Percentiles rank a stretch among this genome's conserved stretches.
Conservation (phyloP, 495 filamentous ascomycete genomes). For the Chlorociboria aeruginascens region DNA sequence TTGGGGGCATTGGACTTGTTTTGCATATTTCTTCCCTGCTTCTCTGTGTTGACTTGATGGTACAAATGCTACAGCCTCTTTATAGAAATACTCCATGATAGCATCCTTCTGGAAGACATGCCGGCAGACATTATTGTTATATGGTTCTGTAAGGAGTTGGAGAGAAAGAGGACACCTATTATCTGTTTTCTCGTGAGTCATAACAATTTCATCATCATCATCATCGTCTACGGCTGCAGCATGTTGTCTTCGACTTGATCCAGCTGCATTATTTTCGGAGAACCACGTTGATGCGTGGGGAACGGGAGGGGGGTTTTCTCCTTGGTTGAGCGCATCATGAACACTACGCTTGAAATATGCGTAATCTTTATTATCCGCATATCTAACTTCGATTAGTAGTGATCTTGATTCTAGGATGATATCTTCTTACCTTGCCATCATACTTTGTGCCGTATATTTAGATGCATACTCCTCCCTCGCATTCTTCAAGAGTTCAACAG, state of each 20-base stretch:
- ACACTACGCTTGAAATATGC: constrained; percentile 63
- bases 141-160: constrained; percentile 55
- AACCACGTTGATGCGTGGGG: constrained; percentile 41
- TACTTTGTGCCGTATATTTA: constrained; percentile 28
- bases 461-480: constrained; percentile 23
- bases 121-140: constrained; percentile 63
- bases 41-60: not conserved
- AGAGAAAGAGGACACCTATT: constrained; percentile 78
- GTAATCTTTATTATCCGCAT: constrained; percentile 71
- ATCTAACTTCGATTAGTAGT: constrained; percentile 15
- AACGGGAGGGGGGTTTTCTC: constrained; percentile 45
- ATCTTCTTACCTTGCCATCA: constrained; percentile 23
- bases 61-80: constrained; percentile 3
- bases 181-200: constrained; percentile 55
- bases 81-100: constrained; percentile 34
- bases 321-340: constrained; percentile 61
- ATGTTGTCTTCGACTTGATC: constrained; percentile 2
- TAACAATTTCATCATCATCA: constrained; percentile 56
- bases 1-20: constrained; percentile 28
- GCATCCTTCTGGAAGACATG: constrained; percentile 73
- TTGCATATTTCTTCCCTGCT: constrained; percentile 1
- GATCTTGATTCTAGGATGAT: not conserved
- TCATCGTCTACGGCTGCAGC: constrained; percentile 16
- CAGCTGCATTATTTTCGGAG: constrained; percentile 14
- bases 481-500: constrained; percentile 25